These are phyloP conservation scores for Plasmopara halstedii DNA, from an alignment of 352 stramenopile species.

Conservation along the genomic window DNA sequence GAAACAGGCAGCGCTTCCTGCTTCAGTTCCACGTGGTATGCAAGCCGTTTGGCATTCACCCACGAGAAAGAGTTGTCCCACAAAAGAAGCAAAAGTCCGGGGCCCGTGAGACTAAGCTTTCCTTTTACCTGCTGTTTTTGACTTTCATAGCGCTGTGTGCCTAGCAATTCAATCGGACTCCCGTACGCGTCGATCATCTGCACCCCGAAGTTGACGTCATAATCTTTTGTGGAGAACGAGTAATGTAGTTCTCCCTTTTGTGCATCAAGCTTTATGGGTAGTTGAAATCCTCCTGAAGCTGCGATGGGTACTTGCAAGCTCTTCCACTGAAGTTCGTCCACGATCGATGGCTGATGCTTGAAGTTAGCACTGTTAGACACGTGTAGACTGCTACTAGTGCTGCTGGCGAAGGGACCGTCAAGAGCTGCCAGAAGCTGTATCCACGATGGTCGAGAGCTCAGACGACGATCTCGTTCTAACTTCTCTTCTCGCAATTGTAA, in stretches of 20 bases:
- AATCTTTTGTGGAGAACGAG: slow-evolving; percentile 60
- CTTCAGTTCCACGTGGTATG: slow-evolving; percentile 61
- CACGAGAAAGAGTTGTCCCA: slow-evolving; percentile 84
- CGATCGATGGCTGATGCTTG: slow-evolving; percentile 24
- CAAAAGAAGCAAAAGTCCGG: slow-evolving; percentile 52
- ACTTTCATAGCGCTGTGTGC: slow-evolving; percentile 55
- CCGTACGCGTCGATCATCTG: slow-evolving; percentile 59
- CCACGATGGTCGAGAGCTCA: slow-evolving; percentile 46
- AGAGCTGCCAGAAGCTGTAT: slow-evolving; percentile 48
- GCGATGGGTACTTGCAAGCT: slow-evolving; percentile 68
- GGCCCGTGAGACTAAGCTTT: slow-evolving; percentile 35
- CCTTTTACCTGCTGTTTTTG: slow-evolving; percentile 44
- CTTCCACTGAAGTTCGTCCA: slow-evolving; percentile 65
- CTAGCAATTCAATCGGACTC: slow-evolving; percentile 42
- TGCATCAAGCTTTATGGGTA: slow-evolving; percentile 69
- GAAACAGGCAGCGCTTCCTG: slow-evolving; percentile 45
- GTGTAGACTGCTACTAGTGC: slow-evolving; percentile 6
- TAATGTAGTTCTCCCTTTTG: slow-evolving; percentile 48
- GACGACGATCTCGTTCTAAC: slow-evolving; percentile 26
- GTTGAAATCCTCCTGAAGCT: slow-evolving; percentile 49
- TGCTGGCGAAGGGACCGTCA: slow-evolving; percentile 25
- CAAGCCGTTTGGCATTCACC: slow-evolving; percentile 71
- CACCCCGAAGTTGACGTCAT: slow-evolving; percentile 67
- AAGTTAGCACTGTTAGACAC: slow-evolving; percentile 10
- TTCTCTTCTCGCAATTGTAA: slow-evolving; percentile 34